Evolutionary conservation across 1,139 yeast species (phyloP).

Genomic region (Trichomonascaceae sp.): DNA sequence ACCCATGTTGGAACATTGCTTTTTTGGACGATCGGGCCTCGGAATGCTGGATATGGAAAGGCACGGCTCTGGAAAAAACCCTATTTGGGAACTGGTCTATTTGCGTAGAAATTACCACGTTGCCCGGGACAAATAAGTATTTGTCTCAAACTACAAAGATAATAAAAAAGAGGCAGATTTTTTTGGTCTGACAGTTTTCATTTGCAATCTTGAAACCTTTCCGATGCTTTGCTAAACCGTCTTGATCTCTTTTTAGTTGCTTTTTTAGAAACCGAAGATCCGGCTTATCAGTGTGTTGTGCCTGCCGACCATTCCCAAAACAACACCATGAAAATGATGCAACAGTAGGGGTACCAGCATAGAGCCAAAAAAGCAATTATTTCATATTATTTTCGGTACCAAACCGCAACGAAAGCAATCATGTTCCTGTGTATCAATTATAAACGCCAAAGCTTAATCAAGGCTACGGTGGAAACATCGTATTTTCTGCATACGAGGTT

Average conservation of each 20-base stretch:
- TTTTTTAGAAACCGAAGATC: neutral
- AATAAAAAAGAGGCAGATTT: neutral
- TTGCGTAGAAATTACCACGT: neutral
- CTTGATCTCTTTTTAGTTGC: neutral
- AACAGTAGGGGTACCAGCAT: neutral
- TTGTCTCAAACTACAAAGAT: neutral
- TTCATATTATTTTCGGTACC: neutral
- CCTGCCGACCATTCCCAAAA: neutral
- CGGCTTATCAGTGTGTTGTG: neutral
- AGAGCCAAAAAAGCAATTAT: neutral
- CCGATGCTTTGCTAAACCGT: neutral
- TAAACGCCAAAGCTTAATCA: neutral
- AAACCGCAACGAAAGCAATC: neutral
- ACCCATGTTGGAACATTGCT: neutral
- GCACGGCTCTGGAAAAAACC: neutral
- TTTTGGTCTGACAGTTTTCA: neutral
- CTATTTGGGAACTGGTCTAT: neutral
- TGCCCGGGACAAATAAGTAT: neutral
- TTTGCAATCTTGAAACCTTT: neutral
- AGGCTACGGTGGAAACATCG: neutral
- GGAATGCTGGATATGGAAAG: neutral
- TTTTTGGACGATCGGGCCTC: neutral
- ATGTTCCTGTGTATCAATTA: neutral
- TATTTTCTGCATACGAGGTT: neutral
- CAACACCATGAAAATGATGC: neutral